Evolutionary conservation across 2,329 filamentous ascomycete species (phyloP).

Genomic region (Scedosporium aurantiacum): DNA sequence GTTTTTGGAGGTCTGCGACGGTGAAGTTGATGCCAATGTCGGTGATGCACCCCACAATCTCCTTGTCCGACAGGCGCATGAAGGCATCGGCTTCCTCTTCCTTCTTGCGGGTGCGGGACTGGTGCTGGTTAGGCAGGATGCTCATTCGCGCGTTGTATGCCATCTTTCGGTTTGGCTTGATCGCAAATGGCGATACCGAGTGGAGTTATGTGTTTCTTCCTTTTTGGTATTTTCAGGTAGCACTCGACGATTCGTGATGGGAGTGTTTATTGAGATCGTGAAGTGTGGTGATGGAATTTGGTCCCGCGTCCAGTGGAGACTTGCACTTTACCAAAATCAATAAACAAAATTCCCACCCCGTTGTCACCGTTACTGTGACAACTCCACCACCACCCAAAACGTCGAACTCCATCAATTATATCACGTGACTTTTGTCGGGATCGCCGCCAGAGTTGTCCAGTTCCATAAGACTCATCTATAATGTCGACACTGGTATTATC

Average conservation of each 20-base stretch:
- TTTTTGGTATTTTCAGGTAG: not conserved
- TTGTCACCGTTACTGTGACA: not conserved
- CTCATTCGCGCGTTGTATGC: constrained; percentile 50
- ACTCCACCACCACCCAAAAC: not conserved
- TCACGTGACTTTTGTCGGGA: not conserved
- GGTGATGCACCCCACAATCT: constrained; percentile 94
- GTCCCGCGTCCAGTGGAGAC: not conserved
- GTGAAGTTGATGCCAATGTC: constrained; percentile 91
- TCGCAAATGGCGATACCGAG: not conserved
- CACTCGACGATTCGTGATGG: not conserved
- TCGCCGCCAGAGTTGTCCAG: too few species aligned
- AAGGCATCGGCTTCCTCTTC: constrained; percentile 49
- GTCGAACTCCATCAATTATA: not conserved
- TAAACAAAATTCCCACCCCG: not conserved
- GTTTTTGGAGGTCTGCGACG: constrained; percentile 79
- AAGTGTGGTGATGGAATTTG: not conserved
- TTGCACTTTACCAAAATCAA: not conserved
- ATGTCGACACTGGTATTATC: not conserved
- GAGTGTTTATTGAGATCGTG: not conserved
- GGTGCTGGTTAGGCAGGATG: constrained; percentile 44
- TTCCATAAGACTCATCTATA: not conserved
- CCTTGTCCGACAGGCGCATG: constrained; percentile 52
- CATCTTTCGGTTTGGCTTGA: constrained; percentile 26
- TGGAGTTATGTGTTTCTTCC: not conserved
- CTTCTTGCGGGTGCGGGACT: constrained; percentile 44